Evolutionary conservation across 2,329 filamentous ascomycete species (phyloP), one percentile per base, ranked within the genome.

Genomic region (Pseudogymnoascus sp.): DNA sequence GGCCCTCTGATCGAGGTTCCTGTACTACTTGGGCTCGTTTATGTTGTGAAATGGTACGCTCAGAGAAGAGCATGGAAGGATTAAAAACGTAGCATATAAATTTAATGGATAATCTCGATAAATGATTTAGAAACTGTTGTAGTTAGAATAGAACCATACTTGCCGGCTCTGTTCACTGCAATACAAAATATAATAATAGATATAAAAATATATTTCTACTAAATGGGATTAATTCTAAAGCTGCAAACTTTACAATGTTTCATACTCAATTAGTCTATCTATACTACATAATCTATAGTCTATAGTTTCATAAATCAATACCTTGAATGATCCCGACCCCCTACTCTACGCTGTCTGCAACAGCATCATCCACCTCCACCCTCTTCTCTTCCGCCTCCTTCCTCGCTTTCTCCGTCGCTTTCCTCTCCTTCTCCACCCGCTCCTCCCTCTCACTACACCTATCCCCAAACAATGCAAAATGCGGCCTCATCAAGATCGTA

Each of bases 311-410:
- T 21, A 23, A 23, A 44, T 44, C 10, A 44, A 23, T 44, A 14
- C 44, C 44, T 25, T 50, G 5, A 50, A 50, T 23, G 21, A 1
- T 5, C 44, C 12, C 44, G 12, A 28, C 21, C 25, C 25, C n/a
- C 21, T 50, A 50, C 23, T 50, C 44, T 23, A 50, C 44, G 21
- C 44, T 25, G 44, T 50, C 44, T 7, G 7, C 44, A 6, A 25
- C 14, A 28, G 44, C 44, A 23, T 50, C 44, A 50, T 50, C 44
- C 97, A 96, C 73, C 80, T 97, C 14, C 95, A 97, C 74, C 84
- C 93, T 0, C 78, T 97, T 21, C 82, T 99, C 1, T 97, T 97
- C 73, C 89, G 93, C 74, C 97, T 99, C 91, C 97, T 97, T 73
- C 89, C 90, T 16, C 88, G 90, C 65, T 81, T 97, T 50, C 23